These are phyloP conservation scores for Oemleria cerasiformis DNA, from an alignment of 306 rosid species.

Conservation along the genomic window DNA sequence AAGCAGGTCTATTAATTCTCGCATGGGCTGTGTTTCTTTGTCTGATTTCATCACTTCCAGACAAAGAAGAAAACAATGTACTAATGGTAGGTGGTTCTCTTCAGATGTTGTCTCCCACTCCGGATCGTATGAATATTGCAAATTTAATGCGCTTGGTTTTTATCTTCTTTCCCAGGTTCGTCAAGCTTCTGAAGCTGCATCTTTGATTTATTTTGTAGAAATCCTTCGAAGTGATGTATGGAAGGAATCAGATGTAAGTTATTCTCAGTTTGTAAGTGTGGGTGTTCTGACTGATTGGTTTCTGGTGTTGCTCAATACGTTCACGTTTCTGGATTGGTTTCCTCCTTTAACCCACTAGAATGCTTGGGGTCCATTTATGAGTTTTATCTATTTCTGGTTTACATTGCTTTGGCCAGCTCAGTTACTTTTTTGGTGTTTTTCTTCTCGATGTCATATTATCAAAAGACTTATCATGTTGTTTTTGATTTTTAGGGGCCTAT, in stretches of 20 bases:
- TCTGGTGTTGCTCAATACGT: constrained; percentile 20
- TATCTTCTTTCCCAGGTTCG: constrained; percentile 57
- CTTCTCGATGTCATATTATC: constrained; percentile 8
- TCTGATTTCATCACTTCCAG: constrained; percentile 75
- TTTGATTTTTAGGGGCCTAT: constrained; percentile 55
- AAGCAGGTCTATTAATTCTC: constrained; percentile 76
- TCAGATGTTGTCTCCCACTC: constrained; percentile 20
- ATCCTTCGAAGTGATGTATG: constrained; percentile 72
- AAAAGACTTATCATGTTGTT: constrained; percentile 10
- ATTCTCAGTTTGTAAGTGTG: constrained; percentile 27
- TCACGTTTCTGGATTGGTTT: constrained; percentile 5
- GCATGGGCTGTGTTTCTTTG: constrained; percentile 95
- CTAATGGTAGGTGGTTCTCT: constrained; percentile 53
- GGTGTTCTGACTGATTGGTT: constrained; percentile 19
- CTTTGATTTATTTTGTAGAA: constrained; percentile 61
- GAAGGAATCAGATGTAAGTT: constrained; percentile 80
- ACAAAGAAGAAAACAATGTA: constrained; percentile 58
- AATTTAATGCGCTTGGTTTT: constrained; percentile 23
- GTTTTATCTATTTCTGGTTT: not conserved
- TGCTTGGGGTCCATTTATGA: constrained; percentile 10
- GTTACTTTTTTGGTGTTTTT: not conserved
- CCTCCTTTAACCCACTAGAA: constrained; percentile 3
- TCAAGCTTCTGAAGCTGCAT: constrained; percentile 80
- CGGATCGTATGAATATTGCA: constrained; percentile 12
- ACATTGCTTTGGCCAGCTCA: not conserved